phyloP scores from a whole-genome alignment of 352 stramenopile genomes.

The Pythium apleroticum region DNA sequence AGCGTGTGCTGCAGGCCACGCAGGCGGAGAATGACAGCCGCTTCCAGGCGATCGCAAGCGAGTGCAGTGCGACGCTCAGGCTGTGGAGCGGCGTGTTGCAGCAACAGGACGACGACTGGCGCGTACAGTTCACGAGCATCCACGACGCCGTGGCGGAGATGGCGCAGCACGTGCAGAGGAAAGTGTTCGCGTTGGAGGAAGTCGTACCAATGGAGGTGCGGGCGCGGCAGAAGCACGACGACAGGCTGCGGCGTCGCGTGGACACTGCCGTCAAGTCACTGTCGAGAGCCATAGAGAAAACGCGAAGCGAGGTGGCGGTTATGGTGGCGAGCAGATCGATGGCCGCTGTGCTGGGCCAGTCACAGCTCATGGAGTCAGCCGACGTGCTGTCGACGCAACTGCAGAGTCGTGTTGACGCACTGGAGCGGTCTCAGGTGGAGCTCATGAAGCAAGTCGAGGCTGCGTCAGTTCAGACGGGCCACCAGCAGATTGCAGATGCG shows the following conservation, averaged over 20 bases:
- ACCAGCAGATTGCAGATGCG: not conserved
- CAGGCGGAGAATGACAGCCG: constrained; percentile 36
- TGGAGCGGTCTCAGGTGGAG: constrained; percentile 29
- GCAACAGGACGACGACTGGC: constrained; percentile 43
- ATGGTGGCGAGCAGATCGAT: constrained; percentile 15
- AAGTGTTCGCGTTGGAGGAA: constrained; percentile 55
- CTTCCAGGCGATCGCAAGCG: constrained; percentile 37
- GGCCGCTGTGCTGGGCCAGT: not conserved
- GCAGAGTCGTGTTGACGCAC: constrained; percentile 29
- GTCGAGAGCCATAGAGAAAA: constrained; percentile 32
- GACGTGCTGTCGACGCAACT: constrained; percentile 7
- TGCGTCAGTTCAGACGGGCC: not conserved
- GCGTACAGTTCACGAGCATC: constrained; percentile 29
- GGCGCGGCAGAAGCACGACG: constrained; percentile 55
- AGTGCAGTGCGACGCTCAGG: constrained; percentile 35
- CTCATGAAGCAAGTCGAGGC: not conserved
- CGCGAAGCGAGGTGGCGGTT: constrained; percentile 29
- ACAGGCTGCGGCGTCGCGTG: constrained; percentile 47
- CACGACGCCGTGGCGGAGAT: constrained; percentile 36
- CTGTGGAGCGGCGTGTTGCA: constrained; percentile 29
- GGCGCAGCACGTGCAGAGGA: constrained; percentile 38
- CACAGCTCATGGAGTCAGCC: not conserved
- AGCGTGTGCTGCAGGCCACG: constrained; percentile 48
- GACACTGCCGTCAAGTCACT: constrained; percentile 44
- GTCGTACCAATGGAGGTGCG: constrained; percentile 63